Evolutionary conservation across 1,284 basidiomycete species (phyloP), one percentile per base, ranked within the genome.

Genomic region (Fistulinella staudtii): DNA sequence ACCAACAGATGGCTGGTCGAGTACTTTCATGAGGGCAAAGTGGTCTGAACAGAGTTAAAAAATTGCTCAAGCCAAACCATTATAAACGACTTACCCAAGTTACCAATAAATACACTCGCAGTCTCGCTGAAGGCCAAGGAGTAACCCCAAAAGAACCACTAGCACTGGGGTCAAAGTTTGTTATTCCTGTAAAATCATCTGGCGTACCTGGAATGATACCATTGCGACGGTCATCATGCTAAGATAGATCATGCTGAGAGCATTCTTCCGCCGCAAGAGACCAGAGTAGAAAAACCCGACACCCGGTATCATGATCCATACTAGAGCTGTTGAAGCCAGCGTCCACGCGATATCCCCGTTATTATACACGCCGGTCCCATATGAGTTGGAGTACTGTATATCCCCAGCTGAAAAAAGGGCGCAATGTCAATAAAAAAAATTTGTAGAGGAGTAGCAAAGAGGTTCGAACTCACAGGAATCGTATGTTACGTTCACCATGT

Each of bases 301-400:
- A 48, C 90, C 90, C 15, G 92, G 92, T 63, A 92, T 78, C 93
- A 96, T 96, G 67, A 95, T 76, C 80, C 85, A 93, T 22, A 95
- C 92, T 45, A 87, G 70, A 17, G 84, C 84, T 1, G 80, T 89
- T 10, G 76, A 77, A 5, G 79, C 68, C 48, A 89, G 68, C 41
- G 80, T 74, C 85, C 86, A 93, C 25, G 88, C 84, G 45, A 89
- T 87, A 65, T 93, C 87, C 51, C 89, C 89, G 20, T 78, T 70
- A 63, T 83, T 83, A 70, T 86, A 92, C 41, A 74, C 64, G n/a
- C 58, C 57, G 4, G 60, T 60, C 1, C 63, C 69, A 31, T 72
- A 64, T 30, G 67, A 62, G 38, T 61, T 59, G 35, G 64, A 65
- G 50, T 67, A 68, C 43, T 68, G 27, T 14, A 77, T 53, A 53